phyloP scores from a whole-genome alignment of 2,329 filamentous ascomycete genomes.

The Capronia epimyces region DNA sequence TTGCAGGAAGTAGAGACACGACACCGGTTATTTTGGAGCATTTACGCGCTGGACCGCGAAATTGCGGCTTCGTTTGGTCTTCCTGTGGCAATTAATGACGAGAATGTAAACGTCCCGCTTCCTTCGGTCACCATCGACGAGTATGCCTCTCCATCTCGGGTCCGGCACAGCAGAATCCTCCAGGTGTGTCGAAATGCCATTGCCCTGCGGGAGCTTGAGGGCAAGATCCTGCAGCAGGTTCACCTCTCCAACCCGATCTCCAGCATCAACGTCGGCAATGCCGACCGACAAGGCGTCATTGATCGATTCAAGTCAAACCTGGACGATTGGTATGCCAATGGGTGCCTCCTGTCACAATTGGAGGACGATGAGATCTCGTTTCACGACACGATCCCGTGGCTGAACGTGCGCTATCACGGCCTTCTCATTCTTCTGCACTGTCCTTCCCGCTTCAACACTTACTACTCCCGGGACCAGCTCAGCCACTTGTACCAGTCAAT shows the following conservation, averaged over 20 bases:
- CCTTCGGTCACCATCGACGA: neutral
- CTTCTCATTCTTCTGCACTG: neutral
- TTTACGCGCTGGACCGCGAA: neutral
- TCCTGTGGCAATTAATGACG: neutral
- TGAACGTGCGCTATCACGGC: neutral
- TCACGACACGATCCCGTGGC: neutral
- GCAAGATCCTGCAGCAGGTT: neutral
- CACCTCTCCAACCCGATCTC: neutral
- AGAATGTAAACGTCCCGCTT: neutral
- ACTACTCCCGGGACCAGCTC: neutral
- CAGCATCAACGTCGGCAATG: too few species aligned
- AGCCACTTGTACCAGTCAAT: neutral
- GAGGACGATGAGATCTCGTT: neutral
- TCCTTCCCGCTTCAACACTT: neutral
- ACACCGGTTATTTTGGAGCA: neutral
- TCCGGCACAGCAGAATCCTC: neutral
- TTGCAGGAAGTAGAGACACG: neutral
- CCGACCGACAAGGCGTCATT: neutral
- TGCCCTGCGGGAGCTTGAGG: neutral
- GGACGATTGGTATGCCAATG: conserved; percentile 1
- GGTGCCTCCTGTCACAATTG: neutral
- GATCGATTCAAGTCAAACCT: neutral
- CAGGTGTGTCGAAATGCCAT: neutral
- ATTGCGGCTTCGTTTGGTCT: neutral
- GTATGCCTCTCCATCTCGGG: neutral